Conservation (phyloP, 2,329 filamentous ascomycete genomes). For the Fusarium praegraminearum region DNA sequence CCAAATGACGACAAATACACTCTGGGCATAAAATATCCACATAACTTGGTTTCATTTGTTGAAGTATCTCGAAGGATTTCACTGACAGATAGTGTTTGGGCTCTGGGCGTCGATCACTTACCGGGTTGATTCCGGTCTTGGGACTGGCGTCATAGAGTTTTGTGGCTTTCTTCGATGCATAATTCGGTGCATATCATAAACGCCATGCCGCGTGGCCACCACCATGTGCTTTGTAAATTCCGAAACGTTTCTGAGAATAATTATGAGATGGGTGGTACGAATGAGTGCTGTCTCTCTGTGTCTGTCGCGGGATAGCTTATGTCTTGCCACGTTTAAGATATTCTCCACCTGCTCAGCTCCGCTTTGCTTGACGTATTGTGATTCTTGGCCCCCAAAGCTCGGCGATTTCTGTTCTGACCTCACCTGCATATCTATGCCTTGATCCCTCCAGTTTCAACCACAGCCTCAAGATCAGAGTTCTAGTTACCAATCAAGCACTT, state of each 20-base stretch:
- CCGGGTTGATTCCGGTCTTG: not conserved
- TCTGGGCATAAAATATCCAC: no score
- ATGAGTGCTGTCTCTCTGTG: not conserved
- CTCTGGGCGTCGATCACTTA: not conserved
- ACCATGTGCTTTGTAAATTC: not conserved
- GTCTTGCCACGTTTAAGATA: not conserved
- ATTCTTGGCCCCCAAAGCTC: not conserved
- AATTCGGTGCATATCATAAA: slow-evolving; percentile 17
- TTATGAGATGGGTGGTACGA: not conserved
- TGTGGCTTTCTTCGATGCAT: slow-evolving; percentile 13
- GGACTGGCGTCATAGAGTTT: slow-evolving; percentile 18
- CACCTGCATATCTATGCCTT: not conserved
- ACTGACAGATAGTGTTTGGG: not conserved
- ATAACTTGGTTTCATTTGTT: not conserved
- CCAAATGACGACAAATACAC: not conserved
- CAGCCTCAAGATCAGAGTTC: not conserved
- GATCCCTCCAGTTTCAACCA: no score
- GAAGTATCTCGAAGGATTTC: not conserved
- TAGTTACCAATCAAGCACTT: not conserved
- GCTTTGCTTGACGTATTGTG: no score
- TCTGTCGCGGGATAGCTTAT: not conserved
- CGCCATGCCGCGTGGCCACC: not conserved
- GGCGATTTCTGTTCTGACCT: not conserved
- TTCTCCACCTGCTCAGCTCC: not conserved
- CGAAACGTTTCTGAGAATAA: not conserved